phyloP scores from a whole-genome alignment of 768 basidiomycete genomes.

The Termitomyces bulborhizus region DNA sequence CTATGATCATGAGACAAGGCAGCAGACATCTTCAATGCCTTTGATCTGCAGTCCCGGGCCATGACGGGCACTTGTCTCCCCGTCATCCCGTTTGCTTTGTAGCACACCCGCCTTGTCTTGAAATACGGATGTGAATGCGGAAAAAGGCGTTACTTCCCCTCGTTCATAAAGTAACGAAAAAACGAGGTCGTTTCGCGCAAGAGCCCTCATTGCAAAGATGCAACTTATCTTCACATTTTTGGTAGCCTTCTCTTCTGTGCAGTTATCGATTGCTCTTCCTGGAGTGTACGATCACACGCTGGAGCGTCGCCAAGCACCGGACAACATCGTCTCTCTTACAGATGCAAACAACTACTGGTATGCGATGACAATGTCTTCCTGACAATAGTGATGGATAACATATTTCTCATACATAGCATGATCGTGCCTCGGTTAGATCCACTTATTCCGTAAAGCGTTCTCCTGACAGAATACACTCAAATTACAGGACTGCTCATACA shows the following conservation, averaged over 20 bases:
- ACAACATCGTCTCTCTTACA: slow-evolving; percentile 49
- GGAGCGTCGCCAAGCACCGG: slow-evolving; percentile 25
- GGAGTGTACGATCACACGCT: slow-evolving; percentile 1
- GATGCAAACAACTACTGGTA: slow-evolving; percentile 39
- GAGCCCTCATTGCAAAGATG: background rate
- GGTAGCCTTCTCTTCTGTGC: background rate
- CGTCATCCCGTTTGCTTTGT: background rate
- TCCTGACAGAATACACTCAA: background rate
- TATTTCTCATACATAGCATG: slow-evolving; percentile 24
- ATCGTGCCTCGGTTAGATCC: slow-evolving; percentile 38
- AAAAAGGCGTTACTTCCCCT: too few relatives aligned
- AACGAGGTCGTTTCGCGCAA: background rate
- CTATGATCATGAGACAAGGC: too few relatives aligned
- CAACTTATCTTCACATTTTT: background rate
- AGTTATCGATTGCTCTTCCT: background rate
- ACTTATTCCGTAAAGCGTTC: background rate
- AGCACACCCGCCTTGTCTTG: background rate
- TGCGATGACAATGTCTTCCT: slow-evolving; percentile 7
- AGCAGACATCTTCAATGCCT: background rate
- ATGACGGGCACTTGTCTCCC: background rate
- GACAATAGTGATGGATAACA: background rate
- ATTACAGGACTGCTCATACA: slow-evolving; percentile 37
- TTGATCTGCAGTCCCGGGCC: background rate
- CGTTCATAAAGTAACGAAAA: background rate
- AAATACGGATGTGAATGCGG: background rate